A percentile compares a stretch with the other conserved stretches of the same genome.
These are phyloP conservation scores for Achlya hypogyna DNA, from an alignment of 352 stramenopile genomes.

Conservation along the genomic window DNA sequence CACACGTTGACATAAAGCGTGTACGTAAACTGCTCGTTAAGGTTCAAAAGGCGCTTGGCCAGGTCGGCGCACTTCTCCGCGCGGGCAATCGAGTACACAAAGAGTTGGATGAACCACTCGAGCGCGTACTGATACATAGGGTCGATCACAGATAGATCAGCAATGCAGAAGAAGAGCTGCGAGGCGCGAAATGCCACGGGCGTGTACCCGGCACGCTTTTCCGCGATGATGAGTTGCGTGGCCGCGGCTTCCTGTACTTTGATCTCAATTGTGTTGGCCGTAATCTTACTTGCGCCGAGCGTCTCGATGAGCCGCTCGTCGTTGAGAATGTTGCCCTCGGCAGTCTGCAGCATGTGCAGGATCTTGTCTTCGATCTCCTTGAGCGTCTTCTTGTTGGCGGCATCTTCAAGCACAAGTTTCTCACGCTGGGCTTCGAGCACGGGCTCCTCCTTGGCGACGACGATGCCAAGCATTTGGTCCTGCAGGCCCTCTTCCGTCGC, in stretches of 20 bases:
- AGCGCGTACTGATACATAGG: slow-evolving; percentile 96
- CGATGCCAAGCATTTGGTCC: slow-evolving; percentile 94
- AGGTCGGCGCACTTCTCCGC: slow-evolving; percentile 71
- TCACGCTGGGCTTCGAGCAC: slow-evolving; percentile 88
- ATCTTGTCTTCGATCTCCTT: slow-evolving; percentile 97
- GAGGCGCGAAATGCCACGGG: slow-evolving; percentile 86
- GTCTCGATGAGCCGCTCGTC: slow-evolving; percentile 94
- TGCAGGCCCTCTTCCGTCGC: slow-evolving; percentile 90
- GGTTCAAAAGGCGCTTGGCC: slow-evolving; percentile 68
- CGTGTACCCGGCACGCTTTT: slow-evolving; percentile 86
- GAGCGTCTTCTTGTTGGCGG: slow-evolving; percentile 90
- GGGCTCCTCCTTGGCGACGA: slow-evolving; percentile 89
- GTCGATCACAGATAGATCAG: slow-evolving; percentile 87
- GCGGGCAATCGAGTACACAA: slow-evolving; percentile 84
- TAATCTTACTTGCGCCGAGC: slow-evolving; percentile 88
- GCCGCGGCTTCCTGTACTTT: slow-evolving; percentile 89
- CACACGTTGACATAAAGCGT: slow-evolving; percentile 95
- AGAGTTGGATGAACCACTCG: slow-evolving; percentile 94
- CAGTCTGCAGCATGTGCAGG: slow-evolving; percentile 85
- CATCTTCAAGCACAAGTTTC: slow-evolving; percentile 91
- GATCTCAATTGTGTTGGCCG: slow-evolving; percentile 90
- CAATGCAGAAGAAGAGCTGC: slow-evolving; percentile 94
- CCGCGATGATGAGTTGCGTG: slow-evolving; percentile 89
- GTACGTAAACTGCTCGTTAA: slow-evolving; percentile 93
- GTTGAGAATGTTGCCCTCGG: slow-evolving; percentile 93